Evolutionary conservation across 2,329 filamentous ascomycete genomes (phyloP).

Genomic region (Cytospora piceae): DNA sequence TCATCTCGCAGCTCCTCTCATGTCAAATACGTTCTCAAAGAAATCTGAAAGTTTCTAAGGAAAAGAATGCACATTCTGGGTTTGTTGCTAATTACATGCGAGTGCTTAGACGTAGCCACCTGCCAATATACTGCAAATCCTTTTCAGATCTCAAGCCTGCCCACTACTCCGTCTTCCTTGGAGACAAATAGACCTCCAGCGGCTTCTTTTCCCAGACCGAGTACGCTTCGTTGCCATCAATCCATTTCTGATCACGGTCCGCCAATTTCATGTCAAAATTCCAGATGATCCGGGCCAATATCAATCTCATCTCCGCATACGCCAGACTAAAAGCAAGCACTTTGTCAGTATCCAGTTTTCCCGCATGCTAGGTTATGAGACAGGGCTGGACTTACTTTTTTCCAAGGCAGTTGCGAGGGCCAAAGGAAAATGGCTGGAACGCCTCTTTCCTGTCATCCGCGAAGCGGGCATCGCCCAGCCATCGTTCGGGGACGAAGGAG

Average conservation of each 20-base stretch:
- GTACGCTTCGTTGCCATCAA: slow-evolving; percentile 39
- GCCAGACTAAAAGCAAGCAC: slow-evolving; percentile 42
- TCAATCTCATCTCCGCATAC: slow-evolving; percentile 52
- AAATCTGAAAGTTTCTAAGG: too few relatives aligned
- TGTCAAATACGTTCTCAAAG: too few relatives aligned
- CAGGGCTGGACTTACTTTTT: slow-evolving; percentile 45
- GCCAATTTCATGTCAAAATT: slow-evolving; percentile 49
- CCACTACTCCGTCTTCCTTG: slow-evolving; percentile 23
- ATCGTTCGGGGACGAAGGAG: slow-evolving; percentile 52
- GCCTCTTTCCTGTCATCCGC: slow-evolving; percentile 43
- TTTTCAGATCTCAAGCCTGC: too few relatives aligned
- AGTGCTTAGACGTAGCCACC: too few relatives aligned
- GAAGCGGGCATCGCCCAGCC: slow-evolving; percentile 43
- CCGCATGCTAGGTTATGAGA: background rate
- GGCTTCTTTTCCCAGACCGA: slow-evolving; percentile 42
- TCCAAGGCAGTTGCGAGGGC: slow-evolving; percentile 52
- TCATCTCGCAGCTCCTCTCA: too few relatives aligned
- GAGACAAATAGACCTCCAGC: slow-evolving; percentile 39
- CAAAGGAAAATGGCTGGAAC: slow-evolving; percentile 49
- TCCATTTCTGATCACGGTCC: slow-evolving; percentile 40
- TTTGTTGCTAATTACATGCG: too few relatives aligned
- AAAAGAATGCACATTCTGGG: too few relatives aligned
- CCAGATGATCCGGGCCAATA: slow-evolving; percentile 49
- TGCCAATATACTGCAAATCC: too few relatives aligned
- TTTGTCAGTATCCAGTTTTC: slow-evolving; percentile 12